Base-by-base conservation (phyloP, 768 basidiomycete genomes). In the Suillus bovinus region DNA sequence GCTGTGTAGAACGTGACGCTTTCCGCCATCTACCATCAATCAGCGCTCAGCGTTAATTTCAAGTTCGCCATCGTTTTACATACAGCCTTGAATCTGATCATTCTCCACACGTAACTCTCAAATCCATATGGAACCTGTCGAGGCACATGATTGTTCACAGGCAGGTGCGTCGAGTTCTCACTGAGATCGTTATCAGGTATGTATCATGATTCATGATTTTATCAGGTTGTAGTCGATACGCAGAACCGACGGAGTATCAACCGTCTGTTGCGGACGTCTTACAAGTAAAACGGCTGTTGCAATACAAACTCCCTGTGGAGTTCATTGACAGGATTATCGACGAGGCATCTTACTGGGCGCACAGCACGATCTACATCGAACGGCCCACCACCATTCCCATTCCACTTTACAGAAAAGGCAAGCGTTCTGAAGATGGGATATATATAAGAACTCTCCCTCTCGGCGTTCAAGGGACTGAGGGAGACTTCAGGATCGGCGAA, bases 241-340 rank as follows among this genome's bases (percentile, higher is more conserved):
- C 7, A 31, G 52, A n/a, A 36, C 11, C 50, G 10, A 38, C 34
- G 13, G 27, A 10, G 31, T 36, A 60, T 22, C 59, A 58, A 34
- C 59, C 59, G 13, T 27, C 54, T n/a, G 38, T 60, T 3, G 59
- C 34, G 9, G 59, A 60, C 4, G 34, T 60, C 54, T 22, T 58
- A 22, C 34, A 22, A 39, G 31, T 60, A 16, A 60, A 58, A 36
- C 20, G 34, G 4, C n/a, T 36, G 13, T 20, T 56, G 20, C 33
- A 27, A 10, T 2, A 8, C 49, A 36, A 53, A 34, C 62, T 61
- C 20, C 59, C 50, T 29, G 11, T 2, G 24, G 62, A 61, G 29
- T 59, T 61, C 17, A 42, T 61, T 24, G 62, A 61, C 14, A 34
- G 31, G 34, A 61, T 63, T 17, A 27, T 63, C n/a, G 60, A 63